These are phyloP conservation scores for Omphalea diandra DNA, from an alignment of 441 rosid species.

Conservation along the genomic window DNA sequence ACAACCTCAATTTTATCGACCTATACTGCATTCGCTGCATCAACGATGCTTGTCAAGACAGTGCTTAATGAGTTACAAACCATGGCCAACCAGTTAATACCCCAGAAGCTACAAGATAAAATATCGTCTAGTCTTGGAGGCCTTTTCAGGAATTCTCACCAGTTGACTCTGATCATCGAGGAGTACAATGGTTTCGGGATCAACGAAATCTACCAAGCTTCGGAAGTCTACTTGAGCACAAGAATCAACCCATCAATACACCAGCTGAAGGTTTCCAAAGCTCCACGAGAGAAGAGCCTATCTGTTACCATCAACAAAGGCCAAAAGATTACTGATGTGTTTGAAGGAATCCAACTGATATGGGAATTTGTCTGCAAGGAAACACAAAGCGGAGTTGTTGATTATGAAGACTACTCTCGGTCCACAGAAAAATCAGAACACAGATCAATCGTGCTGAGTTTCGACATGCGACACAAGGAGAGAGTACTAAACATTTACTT, in stretches of 20 bases:
- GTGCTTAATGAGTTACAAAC: slow-evolving; percentile 17
- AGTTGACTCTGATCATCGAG: slow-evolving; percentile 26
- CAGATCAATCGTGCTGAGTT: slow-evolving; percentile 24
- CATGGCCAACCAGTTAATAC: slow-evolving; percentile 16
- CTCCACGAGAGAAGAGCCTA: slow-evolving; percentile 18
- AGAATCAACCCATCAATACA: slow-evolving; percentile 19
- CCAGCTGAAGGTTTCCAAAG: slow-evolving; percentile 25
- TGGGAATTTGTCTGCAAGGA: slow-evolving; percentile 27
- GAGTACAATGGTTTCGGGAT: slow-evolving; percentile 16
- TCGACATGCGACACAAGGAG: slow-evolving; percentile 27
- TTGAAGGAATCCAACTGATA: slow-evolving; percentile 19
- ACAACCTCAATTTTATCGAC: slow-evolving; percentile 23
- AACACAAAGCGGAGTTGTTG: slow-evolving; percentile 3
- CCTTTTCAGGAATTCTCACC: slow-evolving; percentile 17
- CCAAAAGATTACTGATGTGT: slow-evolving; percentile 27
- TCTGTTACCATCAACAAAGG: slow-evolving; percentile 23
- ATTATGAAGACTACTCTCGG: background rate
- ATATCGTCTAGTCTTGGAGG: background rate
- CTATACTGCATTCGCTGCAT: slow-evolving; percentile 27
- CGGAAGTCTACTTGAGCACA: slow-evolving; percentile 28
- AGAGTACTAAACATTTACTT: slow-evolving; percentile 16
- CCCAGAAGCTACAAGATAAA: slow-evolving; percentile 14
- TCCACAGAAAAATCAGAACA: slow-evolving; percentile 11
- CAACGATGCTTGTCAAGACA: slow-evolving; percentile 27
- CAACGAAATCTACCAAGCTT: slow-evolving; percentile 30